These are phyloP conservation scores for Aureococcus anophagefferens DNA, from an alignment of 108 stramenopile genomes.

Conservation along the genomic window DNA sequence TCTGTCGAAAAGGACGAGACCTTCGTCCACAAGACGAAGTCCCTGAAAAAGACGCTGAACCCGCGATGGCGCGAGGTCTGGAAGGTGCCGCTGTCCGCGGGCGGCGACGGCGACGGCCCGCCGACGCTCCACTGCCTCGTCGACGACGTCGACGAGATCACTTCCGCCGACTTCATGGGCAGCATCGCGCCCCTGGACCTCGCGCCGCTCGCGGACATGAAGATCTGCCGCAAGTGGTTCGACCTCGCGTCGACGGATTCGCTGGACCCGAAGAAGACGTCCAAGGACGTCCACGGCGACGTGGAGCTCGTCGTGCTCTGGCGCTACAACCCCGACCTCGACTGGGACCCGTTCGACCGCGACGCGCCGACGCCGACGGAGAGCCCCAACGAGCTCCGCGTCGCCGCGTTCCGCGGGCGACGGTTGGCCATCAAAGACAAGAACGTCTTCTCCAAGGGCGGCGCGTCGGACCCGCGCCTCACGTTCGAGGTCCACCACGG, in stretches of 20 bases:
- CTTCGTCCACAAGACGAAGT: background rate
- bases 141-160: slow-evolving; percentile 7
- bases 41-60: slow-evolving; percentile 10
- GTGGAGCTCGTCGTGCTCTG: slow-evolving; percentile 5
- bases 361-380: background rate
- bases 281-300: slow-evolving; percentile 6
- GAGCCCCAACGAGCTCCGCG: slow-evolving; percentile 6
- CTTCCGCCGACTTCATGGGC: slow-evolving; percentile 7
- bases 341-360: slow-evolving; percentile 7
- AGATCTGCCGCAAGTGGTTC: slow-evolving; percentile 1
- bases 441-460: slow-evolving; percentile 15
- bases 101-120: background rate
- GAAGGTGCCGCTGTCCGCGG: background rate
- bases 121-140: background rate
- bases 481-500: background rate
- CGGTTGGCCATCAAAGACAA: slow-evolving; percentile 5
- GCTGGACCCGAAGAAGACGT: background rate
- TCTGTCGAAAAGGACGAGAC: background rate
- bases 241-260: background rate
- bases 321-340: slow-evolving; percentile 9
- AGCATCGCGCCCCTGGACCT: slow-evolving; percentile 1
- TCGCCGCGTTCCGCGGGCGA: slow-evolving; percentile 9
- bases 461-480: background rate
- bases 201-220: background rate
- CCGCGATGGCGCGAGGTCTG: slow-evolving; percentile 2